Conservation (phyloP, 768 basidiomycete genomes). For the Termitomyces sp. region DNA sequence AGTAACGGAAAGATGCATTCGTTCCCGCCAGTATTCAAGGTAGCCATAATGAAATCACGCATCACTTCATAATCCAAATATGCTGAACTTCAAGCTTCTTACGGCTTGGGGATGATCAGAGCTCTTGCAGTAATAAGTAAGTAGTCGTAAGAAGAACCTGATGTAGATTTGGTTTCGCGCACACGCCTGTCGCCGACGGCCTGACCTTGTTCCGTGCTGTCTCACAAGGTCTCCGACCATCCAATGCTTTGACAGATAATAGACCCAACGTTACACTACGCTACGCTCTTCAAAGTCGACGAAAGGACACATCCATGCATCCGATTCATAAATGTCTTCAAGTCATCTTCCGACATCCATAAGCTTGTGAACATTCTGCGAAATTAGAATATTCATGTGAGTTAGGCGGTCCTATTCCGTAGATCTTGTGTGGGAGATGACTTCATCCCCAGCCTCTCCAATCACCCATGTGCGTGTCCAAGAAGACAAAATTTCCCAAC, state of each 20-base stretch:
- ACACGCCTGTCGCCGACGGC: not conserved
- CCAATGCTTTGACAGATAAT: slow-evolving; percentile 11
- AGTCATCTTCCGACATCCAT: too few relatives aligned
- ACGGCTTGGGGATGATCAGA: not conserved
- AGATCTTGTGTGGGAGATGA: not conserved
- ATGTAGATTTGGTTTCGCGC: not conserved
- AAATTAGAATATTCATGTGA: slow-evolving; percentile 5
- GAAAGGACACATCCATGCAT: not conserved
- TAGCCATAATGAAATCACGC: not conserved
- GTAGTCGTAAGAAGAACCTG: not conserved
- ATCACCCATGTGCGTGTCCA: not conserved
- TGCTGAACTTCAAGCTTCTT: not conserved
- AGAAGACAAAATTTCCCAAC: not conserved
- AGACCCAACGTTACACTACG: slow-evolving; percentile 10
- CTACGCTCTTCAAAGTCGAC: not conserved
- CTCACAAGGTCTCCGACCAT: not conserved
- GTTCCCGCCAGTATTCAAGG: not conserved
- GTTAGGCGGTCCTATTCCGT: not conserved
- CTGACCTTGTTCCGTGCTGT: not conserved
- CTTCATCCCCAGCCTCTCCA: not conserved
- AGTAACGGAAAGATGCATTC: not conserved
- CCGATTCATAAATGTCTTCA: too few relatives aligned
- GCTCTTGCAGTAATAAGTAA: not conserved
- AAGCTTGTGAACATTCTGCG: slow-evolving; percentile 4
- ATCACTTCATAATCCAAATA: not conserved